These are phyloP conservation scores for Xenoacremonium recifei DNA, from an alignment of 2,329 filamentous ascomycete species.

Conservation along the genomic window DNA sequence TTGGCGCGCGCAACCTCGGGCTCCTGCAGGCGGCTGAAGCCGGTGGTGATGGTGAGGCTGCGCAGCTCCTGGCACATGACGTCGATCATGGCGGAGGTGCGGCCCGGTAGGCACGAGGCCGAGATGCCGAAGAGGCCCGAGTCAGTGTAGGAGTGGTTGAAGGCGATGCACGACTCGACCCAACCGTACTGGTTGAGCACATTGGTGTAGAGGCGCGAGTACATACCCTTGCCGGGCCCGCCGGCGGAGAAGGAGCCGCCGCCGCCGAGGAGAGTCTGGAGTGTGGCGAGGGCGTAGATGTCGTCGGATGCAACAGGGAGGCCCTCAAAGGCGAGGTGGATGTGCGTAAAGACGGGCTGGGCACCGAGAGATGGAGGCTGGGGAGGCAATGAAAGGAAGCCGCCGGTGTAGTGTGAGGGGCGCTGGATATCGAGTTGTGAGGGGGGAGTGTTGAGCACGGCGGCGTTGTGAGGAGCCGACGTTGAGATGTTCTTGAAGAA, in stretches of 20 bases:
- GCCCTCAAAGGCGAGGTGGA: constrained; percentile 94
- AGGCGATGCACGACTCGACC: constrained; percentile 93
- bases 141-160: constrained; percentile 97
- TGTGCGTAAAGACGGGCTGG: constrained; percentile 76
- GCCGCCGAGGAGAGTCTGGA: constrained; percentile 93
- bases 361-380: constrained; percentile 77
- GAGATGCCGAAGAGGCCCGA: constrained; percentile 94
- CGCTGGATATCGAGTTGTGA: constrained; percentile 55
- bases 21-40: constrained; percentile 68
- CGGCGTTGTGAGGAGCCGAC: constrained; percentile 62
- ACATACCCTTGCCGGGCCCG: constrained; percentile 98
- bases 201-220: constrained; percentile 95
- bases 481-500: constrained; percentile 89
- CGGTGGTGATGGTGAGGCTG: constrained; percentile 71
- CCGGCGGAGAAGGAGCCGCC: constrained; percentile 96
- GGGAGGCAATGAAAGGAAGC: constrained; percentile 81
- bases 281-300: constrained; percentile 92
- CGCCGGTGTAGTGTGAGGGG: constrained; percentile 86
- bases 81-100: constrained; percentile 82
- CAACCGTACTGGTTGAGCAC: constrained; percentile 96
- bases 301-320: constrained; percentile 86
- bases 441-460: constrained; percentile 47
- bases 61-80: constrained; percentile 92
- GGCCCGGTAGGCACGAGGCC: constrained; percentile 76
- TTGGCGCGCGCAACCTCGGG: constrained; percentile 89